Evolutionary conservation across 2,329 filamentous ascomycete species (phyloP), one percentile per base, ranked within the genome.

Genomic region (Fusarium sp.): DNA sequence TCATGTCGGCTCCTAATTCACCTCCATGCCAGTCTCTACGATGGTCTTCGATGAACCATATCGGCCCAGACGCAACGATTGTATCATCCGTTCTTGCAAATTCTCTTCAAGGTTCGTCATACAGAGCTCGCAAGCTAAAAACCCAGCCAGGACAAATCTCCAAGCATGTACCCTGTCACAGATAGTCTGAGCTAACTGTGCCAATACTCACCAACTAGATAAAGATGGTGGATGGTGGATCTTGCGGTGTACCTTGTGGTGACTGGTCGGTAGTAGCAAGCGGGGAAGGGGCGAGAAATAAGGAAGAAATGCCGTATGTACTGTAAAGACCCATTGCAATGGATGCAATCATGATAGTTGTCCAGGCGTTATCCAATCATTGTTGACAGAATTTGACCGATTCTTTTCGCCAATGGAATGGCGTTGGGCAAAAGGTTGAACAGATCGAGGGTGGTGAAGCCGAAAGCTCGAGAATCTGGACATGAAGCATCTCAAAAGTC

Each of bases 231-330:
- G 66, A 66, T 71, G 66, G 70, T 73, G 70, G 70, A 72, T 70
- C 65, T 73, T 41, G 52, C 50, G 42, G 68, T 71, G 55, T 36
- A 46, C 60, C 44, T 70, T 36, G 25, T 54, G 62, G 61, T 72
- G 44, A 65, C 44, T 74, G 67, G 71, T 42, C 58, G 45, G 68
- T 59, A 52, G 52, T 61, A 46, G 58, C 60, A 58, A 66, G 71
- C 68, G 71, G 71, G 71, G 71, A 50, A 74, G 68, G 71, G 71
- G 71, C 68, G 41, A 74, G 69, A 69, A 73, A 59, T 50, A 55
- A 65, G 62, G 53, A 39, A 58, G 61, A 57, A 62, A 55, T 67
- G 45, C 56, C 42, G 42, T 38, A 54, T 56, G 47, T 63, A 39
- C 44, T 35, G 55, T 29, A 54, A 49, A 31, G 38, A 35, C 41